Evolutionary conservation across 441 rosid genomes (phyloP).

Genomic region (Euphorbia neoarborescens): DNA sequence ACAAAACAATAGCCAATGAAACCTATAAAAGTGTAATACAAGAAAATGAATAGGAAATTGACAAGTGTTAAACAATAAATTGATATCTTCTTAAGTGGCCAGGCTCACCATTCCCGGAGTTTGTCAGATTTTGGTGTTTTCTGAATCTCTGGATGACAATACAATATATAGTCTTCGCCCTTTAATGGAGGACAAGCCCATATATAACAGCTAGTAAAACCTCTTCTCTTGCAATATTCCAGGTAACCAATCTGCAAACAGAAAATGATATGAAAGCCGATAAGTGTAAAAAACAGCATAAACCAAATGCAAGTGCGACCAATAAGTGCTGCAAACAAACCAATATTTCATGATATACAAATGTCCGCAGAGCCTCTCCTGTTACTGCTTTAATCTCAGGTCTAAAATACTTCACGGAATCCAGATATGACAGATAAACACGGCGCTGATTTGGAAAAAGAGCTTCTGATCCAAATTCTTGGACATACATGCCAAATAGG

Average conservation of each 20-base stretch:
- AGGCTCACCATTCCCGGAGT: constrained; percentile 86
- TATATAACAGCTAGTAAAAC: constrained; percentile 98
- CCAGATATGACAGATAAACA: constrained; percentile 91
- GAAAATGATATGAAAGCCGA: constrained; percentile 13
- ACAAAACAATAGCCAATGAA: constrained; percentile 20
- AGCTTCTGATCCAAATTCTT: constrained; percentile 93
- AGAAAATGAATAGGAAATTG: background rate
- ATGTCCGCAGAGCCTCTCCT: constrained; percentile 97
- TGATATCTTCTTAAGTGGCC: background rate
- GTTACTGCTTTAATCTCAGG: constrained; percentile 88
- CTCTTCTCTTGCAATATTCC: constrained; percentile 96
- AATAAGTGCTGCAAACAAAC: constrained; percentile 35
- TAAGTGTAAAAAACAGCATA: background rate
- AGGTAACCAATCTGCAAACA: constrained; percentile 83
- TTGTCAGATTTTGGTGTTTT: constrained; percentile 99
- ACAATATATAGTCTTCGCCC: constrained; percentile 97
- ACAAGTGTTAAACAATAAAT: background rate
- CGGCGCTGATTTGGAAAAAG: constrained; percentile 85
- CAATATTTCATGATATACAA: constrained; percentile 96
- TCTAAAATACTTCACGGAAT: constrained; percentile 94
- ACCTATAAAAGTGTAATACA: constrained; percentile 5
- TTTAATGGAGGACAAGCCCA: constrained; percentile 99
- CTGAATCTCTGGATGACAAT: constrained; percentile 99
- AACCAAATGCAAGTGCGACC: constrained; percentile 12
- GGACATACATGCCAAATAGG: constrained; percentile 98